Base-by-base conservation (phyloP, 2,329 filamentous ascomycete genomes). In the Elsinoe batatas region DNA sequence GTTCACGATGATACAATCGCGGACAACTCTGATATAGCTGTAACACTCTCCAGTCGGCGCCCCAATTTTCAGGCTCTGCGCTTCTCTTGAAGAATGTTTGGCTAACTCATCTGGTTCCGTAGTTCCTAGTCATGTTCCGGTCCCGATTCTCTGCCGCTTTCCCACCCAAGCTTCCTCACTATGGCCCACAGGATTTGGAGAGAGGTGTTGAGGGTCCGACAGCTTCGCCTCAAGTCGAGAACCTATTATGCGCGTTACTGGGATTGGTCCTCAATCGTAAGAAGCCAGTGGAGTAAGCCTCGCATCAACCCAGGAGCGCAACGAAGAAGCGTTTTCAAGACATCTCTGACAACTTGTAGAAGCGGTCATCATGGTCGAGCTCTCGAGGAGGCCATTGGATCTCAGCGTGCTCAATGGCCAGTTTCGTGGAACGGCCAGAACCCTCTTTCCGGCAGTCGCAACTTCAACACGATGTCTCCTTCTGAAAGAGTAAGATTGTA, bases 121-220 rank as follows among this genome's bases (percentile, higher is more conserved):
- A 96, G 89, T 96, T 98, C 73, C 88, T 98, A 71, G 89, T 97
- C 63, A 96, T 95, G 88, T 98, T 97, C 73, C 84, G 91, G 70
- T 87, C 87, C 71, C 88, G 93, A 67, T 97, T 98, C 72, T 84
- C 80, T 72, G 90, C 95, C 58, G 86, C 83, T 58, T 93, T 98
- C 63, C 86, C 91, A 47, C 86, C 90, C 71, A 93, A 89, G 32
- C 78, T 95, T 35, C 79, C 88, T 61, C 88, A 95, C 68, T 89
- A 95, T 63, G 93, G 93, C 18, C 93, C 93, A 11, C 91, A 98
- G 72, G 94, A 98, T 71, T 81, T 98, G 59, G 93, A 98, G 72
- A 79, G 80, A 69, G 93, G 93, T 53, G 81, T 96, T 53, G 82
- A 84, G 59, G 88, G 91, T 68, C 73, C 79, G 49, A 73, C 84